Base-by-base conservation (phyloP, 2,329 filamentous ascomycete genomes). In the Colletotrichum tropicale region DNA sequence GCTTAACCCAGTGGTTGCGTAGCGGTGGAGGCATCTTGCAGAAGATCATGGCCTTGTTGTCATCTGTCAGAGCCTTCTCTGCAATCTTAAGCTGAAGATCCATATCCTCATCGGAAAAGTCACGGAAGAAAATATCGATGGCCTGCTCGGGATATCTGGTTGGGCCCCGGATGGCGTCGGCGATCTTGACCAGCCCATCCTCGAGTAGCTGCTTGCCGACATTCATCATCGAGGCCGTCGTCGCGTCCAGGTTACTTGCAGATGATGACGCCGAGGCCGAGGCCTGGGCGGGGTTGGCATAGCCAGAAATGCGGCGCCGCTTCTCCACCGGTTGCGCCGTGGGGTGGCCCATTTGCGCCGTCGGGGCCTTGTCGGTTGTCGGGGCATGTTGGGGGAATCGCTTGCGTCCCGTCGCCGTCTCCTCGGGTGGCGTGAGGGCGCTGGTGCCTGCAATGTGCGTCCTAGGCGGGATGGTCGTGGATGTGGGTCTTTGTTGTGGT, bases 41-140 rank as follows among this genome's bases (percentile, higher is more conserved):
- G 77, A 92, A 92, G 56, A 92, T 87, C 86, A 92, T 89, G 34
- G 90, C 91, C 80, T 91, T 91, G 80, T 88, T 89, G 77, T 91
- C 88, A 77, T 91, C 89, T n/a, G 89, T 87, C 30, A 92, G 84
- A 2, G 90, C 87, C 76, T 89, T 89, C 81, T 92, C 90, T 0
- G 90, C 89, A 38, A 92, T 90, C 81, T 89, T 90, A 52, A 92
- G 84, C 83, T 92, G 90, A 71, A 92, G 80, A 78, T 92, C 90
- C 75, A 89, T 84, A 74, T 92, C 89, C 78, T 92, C 90, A 64
- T 88, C 86, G 16, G 86, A 83, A 79, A 92, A 92, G 75, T 92
- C 90, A 36, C 86, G 85, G 81, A 92, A 92, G 79, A 92, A 89
- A 7, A 91, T 86, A 71, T 92, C 90, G 68, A 92, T 85, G 0